Conservation (phyloP, 345 rosid species). For the Viola odorata region DNA sequence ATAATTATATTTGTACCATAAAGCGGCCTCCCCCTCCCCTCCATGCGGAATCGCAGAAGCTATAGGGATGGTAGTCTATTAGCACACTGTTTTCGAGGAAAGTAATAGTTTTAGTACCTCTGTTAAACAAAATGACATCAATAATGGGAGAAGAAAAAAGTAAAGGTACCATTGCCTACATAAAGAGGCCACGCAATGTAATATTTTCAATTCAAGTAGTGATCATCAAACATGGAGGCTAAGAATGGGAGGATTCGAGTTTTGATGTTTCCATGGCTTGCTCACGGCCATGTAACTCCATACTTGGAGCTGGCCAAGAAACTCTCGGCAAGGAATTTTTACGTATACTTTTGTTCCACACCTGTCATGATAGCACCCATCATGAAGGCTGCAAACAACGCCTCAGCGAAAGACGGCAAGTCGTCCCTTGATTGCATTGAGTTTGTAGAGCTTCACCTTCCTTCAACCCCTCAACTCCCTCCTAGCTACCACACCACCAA, state of each 20-base stretch:
- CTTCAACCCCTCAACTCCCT: constrained; percentile 35
- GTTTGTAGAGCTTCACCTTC: constrained; percentile 34
- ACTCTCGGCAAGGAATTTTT: constrained; percentile 25
- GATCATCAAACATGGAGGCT: too few species aligned
- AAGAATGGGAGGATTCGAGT: background rate
- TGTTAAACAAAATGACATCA: too few species aligned
- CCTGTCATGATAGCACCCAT: constrained; percentile 22
- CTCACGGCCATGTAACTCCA: constrained; percentile 15
- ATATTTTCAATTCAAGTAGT: too few species aligned
- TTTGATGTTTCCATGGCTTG: background rate
- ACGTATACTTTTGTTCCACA: constrained; percentile 31
- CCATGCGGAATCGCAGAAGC: too few species aligned
- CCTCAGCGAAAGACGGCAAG: background rate
- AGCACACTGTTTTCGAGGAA: too few species aligned
- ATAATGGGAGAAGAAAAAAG: too few species aligned
- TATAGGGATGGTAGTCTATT: too few species aligned
- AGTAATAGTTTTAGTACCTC: too few species aligned
- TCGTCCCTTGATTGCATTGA: constrained; percentile 12
- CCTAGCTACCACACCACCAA: constrained; percentile 42
- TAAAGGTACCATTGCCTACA: too few species aligned
- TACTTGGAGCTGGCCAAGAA: constrained; percentile 37
- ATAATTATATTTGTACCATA: too few species aligned
- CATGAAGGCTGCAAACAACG: background rate
- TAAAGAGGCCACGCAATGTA: too few species aligned
- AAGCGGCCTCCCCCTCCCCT: too few species aligned